Conservation (phyloP, 768 basidiomycete genomes). For the Leucocoprinus birnbaumii region DNA sequence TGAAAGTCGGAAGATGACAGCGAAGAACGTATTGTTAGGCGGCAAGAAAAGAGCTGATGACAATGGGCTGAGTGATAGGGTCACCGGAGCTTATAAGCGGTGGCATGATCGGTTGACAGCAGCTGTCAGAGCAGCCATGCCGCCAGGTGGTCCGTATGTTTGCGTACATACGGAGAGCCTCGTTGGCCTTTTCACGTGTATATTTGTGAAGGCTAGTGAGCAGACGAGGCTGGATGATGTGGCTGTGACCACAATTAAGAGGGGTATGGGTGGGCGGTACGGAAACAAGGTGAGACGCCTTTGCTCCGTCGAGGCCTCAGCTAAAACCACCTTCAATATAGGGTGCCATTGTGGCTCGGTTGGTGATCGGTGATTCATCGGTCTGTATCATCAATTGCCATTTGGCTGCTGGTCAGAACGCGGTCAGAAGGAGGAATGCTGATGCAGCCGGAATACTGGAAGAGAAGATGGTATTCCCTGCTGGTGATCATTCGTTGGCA, state of each 20-base stretch:
- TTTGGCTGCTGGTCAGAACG: constrained; percentile 91
- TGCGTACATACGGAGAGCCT: constrained; percentile 84
- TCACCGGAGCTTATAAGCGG: constrained; percentile 81
- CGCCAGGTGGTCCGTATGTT: constrained; percentile 70
- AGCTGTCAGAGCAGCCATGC: constrained; percentile 74
- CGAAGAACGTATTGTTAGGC: constrained; percentile 85
- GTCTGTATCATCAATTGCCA: constrained; percentile 96
- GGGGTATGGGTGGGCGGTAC: constrained; percentile 90
- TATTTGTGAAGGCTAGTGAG: constrained; percentile 72
- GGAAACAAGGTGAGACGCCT: constrained; percentile 81
- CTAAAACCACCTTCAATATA: constrained; percentile 24
- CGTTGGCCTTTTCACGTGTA: constrained; percentile 81
- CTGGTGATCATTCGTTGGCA: constrained; percentile 52
- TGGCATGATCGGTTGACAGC: constrained; percentile 82
- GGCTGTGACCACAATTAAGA: constrained; percentile 80
- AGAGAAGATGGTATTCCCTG: constrained; percentile 65
- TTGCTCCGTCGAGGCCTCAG: not conserved
- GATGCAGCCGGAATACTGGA: constrained; percentile 89
- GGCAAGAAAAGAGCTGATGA: constrained; percentile 58
- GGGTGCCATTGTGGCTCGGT: constrained; percentile 89
- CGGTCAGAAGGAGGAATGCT: constrained; percentile 77
- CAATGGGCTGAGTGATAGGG: constrained; percentile 70
- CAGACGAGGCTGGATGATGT: constrained; percentile 58
- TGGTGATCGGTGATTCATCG: constrained; percentile 89
- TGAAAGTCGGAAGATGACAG: constrained; percentile 88